Conservation (phyloP, 331 rosid genomes). For the Malus hybrid region DNA sequence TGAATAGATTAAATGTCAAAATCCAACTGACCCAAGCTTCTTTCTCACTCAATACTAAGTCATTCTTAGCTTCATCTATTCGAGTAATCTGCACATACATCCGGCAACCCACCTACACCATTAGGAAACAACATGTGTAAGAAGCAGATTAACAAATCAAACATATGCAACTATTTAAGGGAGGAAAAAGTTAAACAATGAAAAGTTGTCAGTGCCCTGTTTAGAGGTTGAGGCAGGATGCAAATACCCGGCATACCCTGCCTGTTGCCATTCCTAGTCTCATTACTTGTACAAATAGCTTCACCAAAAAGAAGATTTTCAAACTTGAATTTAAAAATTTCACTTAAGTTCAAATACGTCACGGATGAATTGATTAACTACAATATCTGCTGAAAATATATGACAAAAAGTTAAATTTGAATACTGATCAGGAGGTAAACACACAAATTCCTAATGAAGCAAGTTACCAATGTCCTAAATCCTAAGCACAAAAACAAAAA, state of each 20-base stretch:
- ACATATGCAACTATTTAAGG: too few species aligned
- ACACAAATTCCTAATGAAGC: too few species aligned
- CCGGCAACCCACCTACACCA: slow-evolving; percentile 26
- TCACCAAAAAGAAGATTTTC: background rate
- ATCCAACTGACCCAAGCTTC: slow-evolving; percentile 75
- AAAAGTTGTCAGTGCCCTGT: background rate
- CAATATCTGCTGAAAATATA: background rate
- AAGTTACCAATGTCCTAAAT: too few species aligned
- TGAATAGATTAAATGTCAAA: slow-evolving; percentile 2
- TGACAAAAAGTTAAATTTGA: background rate
- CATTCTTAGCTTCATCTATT: too few species aligned
- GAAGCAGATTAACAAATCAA: too few species aligned
- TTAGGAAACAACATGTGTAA: too few species aligned
- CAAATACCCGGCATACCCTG: background rate
- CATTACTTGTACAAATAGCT: background rate
- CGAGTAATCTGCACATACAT: slow-evolving; percentile 3
- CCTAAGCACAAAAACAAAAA: too few species aligned
- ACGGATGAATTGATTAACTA: background rate
- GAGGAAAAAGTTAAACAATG: too few species aligned
- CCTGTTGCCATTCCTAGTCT: background rate
- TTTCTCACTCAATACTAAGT: slow-evolving; percentile 60
- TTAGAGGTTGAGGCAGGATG: background rate
- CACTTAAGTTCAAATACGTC: background rate
- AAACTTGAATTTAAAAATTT: background rate
- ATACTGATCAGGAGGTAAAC: too few species aligned